Evolutionary conservation across 1,139 yeast species (phyloP), one percentile per base, ranked within the genome.

Genomic region (Zygosaccharomyces sapae): DNA sequence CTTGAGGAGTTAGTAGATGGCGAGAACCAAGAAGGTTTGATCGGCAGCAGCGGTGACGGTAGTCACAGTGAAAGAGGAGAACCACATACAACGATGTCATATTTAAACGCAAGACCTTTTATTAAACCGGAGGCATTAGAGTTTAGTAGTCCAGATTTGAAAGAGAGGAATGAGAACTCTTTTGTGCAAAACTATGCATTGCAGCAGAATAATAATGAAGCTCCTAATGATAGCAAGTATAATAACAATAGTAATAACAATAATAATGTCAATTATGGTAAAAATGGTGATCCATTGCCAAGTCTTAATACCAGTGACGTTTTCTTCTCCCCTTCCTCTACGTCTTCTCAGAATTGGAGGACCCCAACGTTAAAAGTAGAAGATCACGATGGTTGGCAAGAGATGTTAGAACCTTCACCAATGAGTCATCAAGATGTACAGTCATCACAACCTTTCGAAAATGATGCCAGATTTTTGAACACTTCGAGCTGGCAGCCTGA

Each of bases 321-420:
- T 18, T 20, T 47, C 18, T 48, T 48, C 34, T 48, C 51, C 8
- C 51, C 51, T 8, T 37, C 49, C 8, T 48, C 51, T 6, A 43
- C 47, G 8, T 48, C 51, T 5, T 48, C 51, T 22, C 51, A 48
- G 24, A 46, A 46, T 38, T 44, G 45, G 22, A 46, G 44, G 24
- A 48, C 51, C 5, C 52, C 52, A n/a, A 49, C 52, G 10, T 33
- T 49, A 29, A 49, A 46, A 38, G 43, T 49, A 3, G 52, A 49
- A 33, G 44, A 43, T 13, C 48, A 46, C 24, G 51, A 43, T 37
- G 41, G 30, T 3, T 48, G 51, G 51, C 49, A 42, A 5, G 42
- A 48, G 7, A 13, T 48, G 45, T 25, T 46, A 36, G 47, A 39
- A 3, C 38, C 51, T 2, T 38, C 49, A 8, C 30, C 39, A 16